Evolutionary conservation across 345 rosid genomes (phyloP), one percentile per base, ranked within the genome.

Genomic region (Brassica napus): DNA sequence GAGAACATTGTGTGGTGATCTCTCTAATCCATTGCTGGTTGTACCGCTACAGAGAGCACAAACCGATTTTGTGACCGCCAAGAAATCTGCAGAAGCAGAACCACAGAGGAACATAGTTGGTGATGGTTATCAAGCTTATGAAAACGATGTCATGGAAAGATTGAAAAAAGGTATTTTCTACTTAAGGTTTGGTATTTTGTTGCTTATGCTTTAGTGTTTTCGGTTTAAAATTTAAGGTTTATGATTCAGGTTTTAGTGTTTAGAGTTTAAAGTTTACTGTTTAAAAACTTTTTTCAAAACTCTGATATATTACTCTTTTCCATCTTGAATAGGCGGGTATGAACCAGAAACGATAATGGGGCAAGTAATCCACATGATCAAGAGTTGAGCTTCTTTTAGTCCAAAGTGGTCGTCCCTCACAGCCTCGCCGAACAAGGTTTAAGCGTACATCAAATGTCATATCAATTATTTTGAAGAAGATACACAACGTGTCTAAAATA

Each of bases 91-190:
- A 42, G 94, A 91, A 71, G 77, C 85, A 47, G 87, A n/a, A n/a
- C n/a, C n/a, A n/a, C n/a, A n/a, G n/a, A n/a, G n/a, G n/a, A n/a
- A n/a, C n/a, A n/a, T n/a, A n/a, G 95, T 87, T 10, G 98, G 98
- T 30, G 83, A 86, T 68, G 93, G 92, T 39, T 90, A 87, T 81
- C 89, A 91, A 81, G 86, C 90, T 34, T 88, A 77, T 75, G 98
- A 94, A 87, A 91, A 91, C 75, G 76, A 85, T 1, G 83, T 94
- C 44, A 62, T 94, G 80, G 79, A 86, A 82, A 91, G 85, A 76
- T 91, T 94, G 9, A 83, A 71, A n/a, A 75, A 83, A 82, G 92
- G 98, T 89, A 71, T 31, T 64, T 65, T 57, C 18, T 65, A 64
- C 39, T n/a, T n/a, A n/a, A n/a, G n/a, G n/a, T n/a, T 63, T 58